Evolutionary conservation across 140 eudicot genomes (phyloP), one percentile per base, ranked within the genome.

Genomic region (Anethum foeniculum): DNA sequence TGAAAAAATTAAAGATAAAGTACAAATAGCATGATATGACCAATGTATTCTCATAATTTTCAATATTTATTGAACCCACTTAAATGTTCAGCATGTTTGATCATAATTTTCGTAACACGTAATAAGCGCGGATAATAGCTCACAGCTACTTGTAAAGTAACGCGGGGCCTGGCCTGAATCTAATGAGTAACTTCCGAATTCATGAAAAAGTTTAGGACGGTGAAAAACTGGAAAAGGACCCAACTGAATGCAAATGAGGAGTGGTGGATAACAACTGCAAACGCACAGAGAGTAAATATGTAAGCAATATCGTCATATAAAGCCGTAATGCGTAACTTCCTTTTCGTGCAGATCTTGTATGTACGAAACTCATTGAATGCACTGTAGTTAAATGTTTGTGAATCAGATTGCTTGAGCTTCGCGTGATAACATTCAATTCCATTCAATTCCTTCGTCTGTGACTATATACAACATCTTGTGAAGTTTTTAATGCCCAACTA

Each of bases 401-500:
- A 0, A 15, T 34, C 74, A 68, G 74, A 32, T 68, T 28, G 43
- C 43, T 68, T 34, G 43, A 68, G 43, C 44, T 68, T 32, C 34
- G 74, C 74, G 74, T 68, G 74, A 68, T 68, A 68, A 9, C 74
- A 68, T 68, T 68, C 74, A 68, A 65, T 65, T 65, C 73, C 41
- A 65, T 65, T 65, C 41, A 65, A 32, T 13, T 30, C 43, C 1
- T 4, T 5, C 2, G 38, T 9, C 71, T 62, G 6, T 54, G 62
- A 6, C 3, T 8, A n/a, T 23, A 8, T 9, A 60, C 69, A 60
- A 9, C 34, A 68, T 68, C 41, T 68, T 32, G 74, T 68, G 12
- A 68, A 28, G 23, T 68, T 68, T 68, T 68, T 32, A 28, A 68
- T 14, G n/a, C 74, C 44, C 10, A 68, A 6, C 43, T 28, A 32